Conservation (phyloP, 148 eudicot species). For the Camellia japonica region DNA sequence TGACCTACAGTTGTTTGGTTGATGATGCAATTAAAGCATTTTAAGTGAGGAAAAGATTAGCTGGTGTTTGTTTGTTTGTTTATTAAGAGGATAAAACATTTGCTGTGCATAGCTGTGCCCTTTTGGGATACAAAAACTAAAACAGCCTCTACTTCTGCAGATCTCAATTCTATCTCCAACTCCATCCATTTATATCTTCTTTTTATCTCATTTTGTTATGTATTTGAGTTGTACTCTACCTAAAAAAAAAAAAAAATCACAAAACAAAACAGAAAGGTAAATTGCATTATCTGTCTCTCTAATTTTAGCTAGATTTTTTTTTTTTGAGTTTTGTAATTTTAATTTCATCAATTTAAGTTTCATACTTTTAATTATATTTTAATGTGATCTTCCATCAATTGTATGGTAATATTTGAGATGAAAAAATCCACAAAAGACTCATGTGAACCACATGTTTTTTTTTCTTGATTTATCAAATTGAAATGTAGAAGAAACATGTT, state of each 20-base stretch:
- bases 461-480: too few relatives aligned
- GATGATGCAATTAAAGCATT: too few relatives aligned
- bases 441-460: too few relatives aligned
- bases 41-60: too few relatives aligned
- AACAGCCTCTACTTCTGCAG: neutral
- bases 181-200: too few relatives aligned
- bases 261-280: neutral
- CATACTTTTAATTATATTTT: too few relatives aligned
- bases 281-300: neutral
- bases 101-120: neutral
- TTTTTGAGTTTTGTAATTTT: neutral
- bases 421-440: too few relatives aligned
- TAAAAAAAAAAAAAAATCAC: neutral
- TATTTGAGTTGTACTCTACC: neutral
- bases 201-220: neutral
- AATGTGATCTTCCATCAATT: too few relatives aligned
- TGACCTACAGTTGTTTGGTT: conserved; percentile 38
- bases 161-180: neutral
- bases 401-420: too few relatives aligned
- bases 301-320: too few relatives aligned
- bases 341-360: too few relatives aligned
- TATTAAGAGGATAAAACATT: neutral
- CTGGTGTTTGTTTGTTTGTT: neutral
- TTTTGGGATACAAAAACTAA: neutral
- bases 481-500: too few relatives aligned